A percentile compares a stretch with the other conserved stretches of the same genome.
Evolutionary conservation across 2,329 filamentous ascomycete genomes (phyloP).

Genomic region (Gnomoniopsis smithogilvyi): DNA sequence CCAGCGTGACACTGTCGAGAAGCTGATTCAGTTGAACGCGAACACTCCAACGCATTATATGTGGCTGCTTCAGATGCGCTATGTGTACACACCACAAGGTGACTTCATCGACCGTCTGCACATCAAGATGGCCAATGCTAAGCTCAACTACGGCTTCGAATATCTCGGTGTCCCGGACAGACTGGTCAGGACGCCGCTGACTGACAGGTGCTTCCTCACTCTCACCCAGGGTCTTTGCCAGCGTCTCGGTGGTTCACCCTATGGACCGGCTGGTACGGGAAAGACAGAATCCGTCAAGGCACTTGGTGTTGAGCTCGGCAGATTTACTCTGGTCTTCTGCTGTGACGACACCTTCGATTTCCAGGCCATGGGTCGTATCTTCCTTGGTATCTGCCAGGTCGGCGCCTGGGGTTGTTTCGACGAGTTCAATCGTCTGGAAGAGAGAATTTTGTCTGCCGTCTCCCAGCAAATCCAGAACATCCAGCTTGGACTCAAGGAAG

Average conservation of each 20-base stretch:
- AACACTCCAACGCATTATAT: conserved; percentile 75
- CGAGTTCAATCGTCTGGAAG: conserved; percentile 98
- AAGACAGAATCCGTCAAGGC: conserved; percentile 99
- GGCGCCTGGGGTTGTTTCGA: conserved; percentile 99
- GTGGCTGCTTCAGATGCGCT: conserved; percentile 97
- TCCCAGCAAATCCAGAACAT: conserved; percentile 99
- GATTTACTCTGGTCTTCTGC: conserved; percentile 98
- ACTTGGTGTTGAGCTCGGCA: conserved; percentile 89
- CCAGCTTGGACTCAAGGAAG: conserved; percentile 88
- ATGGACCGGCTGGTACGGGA: conserved; percentile 94
- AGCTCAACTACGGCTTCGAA: conserved; percentile 94
- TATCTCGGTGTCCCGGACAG: conserved; percentile 96
- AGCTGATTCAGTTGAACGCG: conserved; percentile 74
- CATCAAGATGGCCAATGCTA: conserved; percentile 96
- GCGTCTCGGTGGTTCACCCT: conserved; percentile 91
- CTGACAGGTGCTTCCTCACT: conserved; percentile 96
- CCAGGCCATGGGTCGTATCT: conserved; percentile 99
- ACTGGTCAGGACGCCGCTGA: conserved; percentile 93
- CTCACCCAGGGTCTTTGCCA: conserved; percentile 95
- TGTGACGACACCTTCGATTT: conserved; percentile 99
- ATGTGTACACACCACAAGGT: conserved; percentile 80
- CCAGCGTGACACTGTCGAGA: conserved; percentile 90
- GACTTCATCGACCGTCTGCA: conserved; percentile 78
- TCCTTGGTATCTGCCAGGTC: conserved; percentile 97
- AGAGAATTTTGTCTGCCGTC: conserved; percentile 94